Base-by-base conservation (phyloP, 495 filamentous ascomycete species). In the Podospora conica region DNA sequence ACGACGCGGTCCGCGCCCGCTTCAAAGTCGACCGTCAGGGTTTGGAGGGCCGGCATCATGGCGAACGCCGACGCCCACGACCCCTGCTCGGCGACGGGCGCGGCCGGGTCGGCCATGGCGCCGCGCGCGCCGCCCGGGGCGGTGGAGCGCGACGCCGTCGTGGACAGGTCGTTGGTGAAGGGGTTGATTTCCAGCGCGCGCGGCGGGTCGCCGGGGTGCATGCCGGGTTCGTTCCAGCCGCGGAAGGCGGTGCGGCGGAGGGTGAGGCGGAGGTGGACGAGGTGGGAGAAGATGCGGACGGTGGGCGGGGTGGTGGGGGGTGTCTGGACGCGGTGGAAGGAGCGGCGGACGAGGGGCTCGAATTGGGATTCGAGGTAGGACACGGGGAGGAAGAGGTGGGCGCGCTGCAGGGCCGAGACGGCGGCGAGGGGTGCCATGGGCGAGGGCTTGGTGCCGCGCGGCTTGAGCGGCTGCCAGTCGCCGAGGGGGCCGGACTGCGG, bases 1-100 rank as follows among this genome's bases (percentile, higher is more conserved):
- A 2, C 3, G n/a, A 53, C 15, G 9, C 54, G 10, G 53, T 64
- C 53, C 27, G 27, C 48, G 1, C 11, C 10, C 9, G 53, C n/a
- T 27, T 64, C 61, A 22, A 64, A 64, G 61, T 64, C 61, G 25
- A 64, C 40, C 8, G 29, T 33, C 7, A 64, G n/a, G 18, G 53
- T 40, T 7, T 10, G 53, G n/a, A 64, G 25, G 3, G 23, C 11
- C 3, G 61, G 61, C 53, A 64, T 64, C 15, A 55, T 29, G 9
- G 53, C 24, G n/a, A 56, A 24, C 9, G 25, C 24, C 12, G 24
- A 12, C 9, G 53, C 61, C 53, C 58, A 59, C 7, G 40, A 48
- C 18, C 40, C 40, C 6, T 15, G 40, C 15, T 48, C 40, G 15
- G 40, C 40, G 0, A 48, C 40, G 9, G 40, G 40, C 0, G 33